Evolutionary conservation across 352 stramenopile species (phyloP), one percentile per base, ranked within the genome.

Genomic region (Phytopythium helicoides): DNA sequence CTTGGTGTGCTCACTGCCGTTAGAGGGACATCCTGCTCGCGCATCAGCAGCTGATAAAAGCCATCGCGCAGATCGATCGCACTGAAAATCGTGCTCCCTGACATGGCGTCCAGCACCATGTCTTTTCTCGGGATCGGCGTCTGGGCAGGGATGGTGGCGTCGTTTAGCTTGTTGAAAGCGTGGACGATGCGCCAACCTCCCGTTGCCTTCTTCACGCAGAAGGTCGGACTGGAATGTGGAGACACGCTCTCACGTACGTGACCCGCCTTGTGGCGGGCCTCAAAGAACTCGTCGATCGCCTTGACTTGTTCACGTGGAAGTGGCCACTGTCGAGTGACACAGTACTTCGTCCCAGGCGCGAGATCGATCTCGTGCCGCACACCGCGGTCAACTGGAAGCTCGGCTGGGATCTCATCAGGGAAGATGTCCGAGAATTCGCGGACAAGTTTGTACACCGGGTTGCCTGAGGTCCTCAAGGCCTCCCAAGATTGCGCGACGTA

Each of bases 131-230:
- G 58, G 12, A 74, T 72, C 46, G 54, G 68, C 22, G 52, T 74
- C 26, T 72, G 60, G 15, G 64, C 52, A 0, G 57, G 53, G 4
- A 75, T 56, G 0, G 58, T 75, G 1, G 38, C 56, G 2, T 42
- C 44, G 36, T 78, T 78, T 1, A 73, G 47, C 37, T 66, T 75
- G 47, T 73, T 73, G 45, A 58, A 71, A 1, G 55, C 58, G 34
- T 75, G 65, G n/a, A 78, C 56, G 35, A 74, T 70, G 3, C 51
- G 37, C 54, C 64, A 74, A 0, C n/a, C n/a, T n/a, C n/a, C n/a
- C n/a, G n/a, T n/a, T n/a, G n/a, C n/a, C n/a, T n/a, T n/a, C n/a
- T n/a, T n/a, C n/a, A n/a, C n/a, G n/a, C n/a, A n/a, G n/a, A n/a
- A n/a, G n/a, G n/a, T n/a, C n/a, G n/a, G n/a, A n/a, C n/a, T n/a